Percentiles rank a stretch among this genome's conserved stretches.
Conservation (phyloP, 352 stramenopile genomes). For the Achlya hypogyna region DNA sequence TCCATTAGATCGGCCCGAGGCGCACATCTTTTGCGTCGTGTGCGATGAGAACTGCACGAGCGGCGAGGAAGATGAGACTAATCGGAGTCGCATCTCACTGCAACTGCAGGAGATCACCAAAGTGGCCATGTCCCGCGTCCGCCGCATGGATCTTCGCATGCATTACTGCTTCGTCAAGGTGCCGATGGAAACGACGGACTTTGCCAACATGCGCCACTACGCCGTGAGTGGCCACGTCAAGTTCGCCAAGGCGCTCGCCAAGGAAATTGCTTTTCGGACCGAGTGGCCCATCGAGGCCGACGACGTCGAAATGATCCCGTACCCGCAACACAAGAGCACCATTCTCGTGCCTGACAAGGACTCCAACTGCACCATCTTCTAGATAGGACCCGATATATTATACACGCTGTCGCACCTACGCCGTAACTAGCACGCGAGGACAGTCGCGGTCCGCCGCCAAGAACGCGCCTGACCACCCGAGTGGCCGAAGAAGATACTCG, state of each 20-base stretch:
- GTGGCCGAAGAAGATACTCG: neutral
- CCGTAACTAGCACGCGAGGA: neutral
- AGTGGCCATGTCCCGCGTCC: constrained; percentile 69
- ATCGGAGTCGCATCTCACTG: constrained; percentile 65
- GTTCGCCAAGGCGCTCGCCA: constrained; percentile 57
- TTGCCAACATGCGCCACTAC: constrained; percentile 74
- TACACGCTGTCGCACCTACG: neutral
- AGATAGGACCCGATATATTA: neutral
- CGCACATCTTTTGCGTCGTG: constrained; percentile 81
- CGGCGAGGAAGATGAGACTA: constrained; percentile 58
- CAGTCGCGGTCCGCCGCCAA: neutral
- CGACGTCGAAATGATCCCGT: constrained; percentile 48
- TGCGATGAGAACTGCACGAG: constrained; percentile 78
- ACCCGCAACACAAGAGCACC: constrained; percentile 66
- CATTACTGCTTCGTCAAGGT: constrained; percentile 79
- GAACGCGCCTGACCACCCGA: neutral
- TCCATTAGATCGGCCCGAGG: constrained; percentile 55
- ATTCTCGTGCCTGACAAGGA: constrained; percentile 43
- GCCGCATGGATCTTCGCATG: constrained; percentile 68
- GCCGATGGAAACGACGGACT: constrained; percentile 54
- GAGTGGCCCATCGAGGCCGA: constrained; percentile 49
- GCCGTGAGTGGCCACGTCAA: constrained; percentile 76
- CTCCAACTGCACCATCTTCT: neutral
- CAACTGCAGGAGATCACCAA: constrained; percentile 82
- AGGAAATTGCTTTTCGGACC: constrained; percentile 60